Conservation (phyloP, 495 filamentous ascomycete species). For the Tuber aestivum region DNA sequence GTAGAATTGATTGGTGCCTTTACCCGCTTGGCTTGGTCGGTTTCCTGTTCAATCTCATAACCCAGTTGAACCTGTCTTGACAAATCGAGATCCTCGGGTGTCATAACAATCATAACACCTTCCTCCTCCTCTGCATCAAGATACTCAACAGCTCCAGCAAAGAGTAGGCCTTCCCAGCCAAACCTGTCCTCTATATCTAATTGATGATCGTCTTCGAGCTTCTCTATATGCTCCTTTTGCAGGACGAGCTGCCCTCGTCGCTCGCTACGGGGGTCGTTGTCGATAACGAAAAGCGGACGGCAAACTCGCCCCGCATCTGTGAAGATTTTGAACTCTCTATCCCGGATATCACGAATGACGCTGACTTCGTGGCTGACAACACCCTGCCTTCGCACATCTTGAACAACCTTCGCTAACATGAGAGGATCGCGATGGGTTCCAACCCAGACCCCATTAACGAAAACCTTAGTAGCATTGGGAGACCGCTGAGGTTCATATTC, state of each 20-base stretch:
- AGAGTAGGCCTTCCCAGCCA: conserved; percentile 80
- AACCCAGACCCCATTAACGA: conserved; percentile 97
- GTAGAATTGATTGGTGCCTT: conserved; percentile 67
- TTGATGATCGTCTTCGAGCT: conserved; percentile 64
- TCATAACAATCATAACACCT: conserved; percentile 98
- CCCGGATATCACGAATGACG: conserved; percentile 87
- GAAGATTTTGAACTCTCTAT: conserved; percentile 97
- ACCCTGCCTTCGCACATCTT: conserved; percentile 62
- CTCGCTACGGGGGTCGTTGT: conserved; percentile 62
- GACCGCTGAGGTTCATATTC: conserved; percentile 86
- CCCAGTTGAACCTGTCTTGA: conserved; percentile 60
- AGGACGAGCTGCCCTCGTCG: conserved; percentile 73
- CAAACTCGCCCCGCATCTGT: conserved; percentile 94
- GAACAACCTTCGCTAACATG: conserved; percentile 69
- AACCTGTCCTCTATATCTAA: conserved; percentile 59
- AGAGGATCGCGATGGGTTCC: conserved; percentile 80
- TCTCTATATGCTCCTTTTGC: conserved; percentile 69
- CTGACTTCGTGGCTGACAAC: conserved; percentile 84
- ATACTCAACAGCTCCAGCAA: conserved; percentile 80
- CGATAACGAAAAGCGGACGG: conserved; percentile 83
- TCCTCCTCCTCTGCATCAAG: conserved; percentile 98
- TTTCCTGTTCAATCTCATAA: conserved; percentile 56
- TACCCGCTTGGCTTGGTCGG: conserved; percentile 62
- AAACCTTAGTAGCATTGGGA: conserved; percentile 93
- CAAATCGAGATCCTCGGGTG: conserved; percentile 83